Evolutionary conservation across 768 basidiomycete genomes (phyloP).

Genomic region (Galerina sulciceps): DNA sequence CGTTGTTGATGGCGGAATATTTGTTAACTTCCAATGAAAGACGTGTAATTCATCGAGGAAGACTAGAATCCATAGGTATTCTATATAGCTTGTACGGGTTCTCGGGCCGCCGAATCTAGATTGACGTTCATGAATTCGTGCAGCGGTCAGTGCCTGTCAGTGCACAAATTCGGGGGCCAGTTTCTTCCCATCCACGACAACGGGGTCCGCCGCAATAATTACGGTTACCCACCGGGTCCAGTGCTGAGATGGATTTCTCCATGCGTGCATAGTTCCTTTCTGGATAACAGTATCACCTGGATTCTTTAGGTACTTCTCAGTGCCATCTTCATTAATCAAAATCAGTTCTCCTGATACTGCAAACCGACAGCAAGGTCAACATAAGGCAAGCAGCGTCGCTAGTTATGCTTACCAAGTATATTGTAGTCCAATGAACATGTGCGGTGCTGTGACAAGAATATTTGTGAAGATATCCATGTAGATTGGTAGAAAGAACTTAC

Average conservation of each 20-base stretch:
- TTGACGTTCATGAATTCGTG: background rate
- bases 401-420: constrained; percentile 47
- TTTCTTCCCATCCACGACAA: constrained; percentile 45
- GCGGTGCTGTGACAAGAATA: constrained; percentile 36
- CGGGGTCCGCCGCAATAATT: constrained; percentile 59
- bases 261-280: constrained; percentile 63
- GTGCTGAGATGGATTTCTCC: constrained; percentile 56
- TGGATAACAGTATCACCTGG: constrained; percentile 62
- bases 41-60: background rate
- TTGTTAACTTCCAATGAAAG: constrained; percentile 70
- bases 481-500: constrained; percentile 31
- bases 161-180: constrained; percentile 36
- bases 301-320: constrained; percentile 52
- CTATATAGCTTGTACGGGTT: constrained; percentile 1
- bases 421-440: constrained; percentile 67
- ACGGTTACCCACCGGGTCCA: constrained; percentile 60
- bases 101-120: background rate
- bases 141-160: background rate
- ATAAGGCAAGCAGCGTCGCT: background rate
- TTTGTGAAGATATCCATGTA: background rate
- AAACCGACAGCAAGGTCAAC: constrained; percentile 6
- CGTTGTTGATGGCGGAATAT: constrained; percentile 74
- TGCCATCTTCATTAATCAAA: constrained; percentile 60
- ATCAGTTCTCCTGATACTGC: constrained; percentile 59
- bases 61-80: constrained; percentile 2